Conservation (phyloP, 306 rosid species). For the Casuarina cunninghamiana region DNA sequence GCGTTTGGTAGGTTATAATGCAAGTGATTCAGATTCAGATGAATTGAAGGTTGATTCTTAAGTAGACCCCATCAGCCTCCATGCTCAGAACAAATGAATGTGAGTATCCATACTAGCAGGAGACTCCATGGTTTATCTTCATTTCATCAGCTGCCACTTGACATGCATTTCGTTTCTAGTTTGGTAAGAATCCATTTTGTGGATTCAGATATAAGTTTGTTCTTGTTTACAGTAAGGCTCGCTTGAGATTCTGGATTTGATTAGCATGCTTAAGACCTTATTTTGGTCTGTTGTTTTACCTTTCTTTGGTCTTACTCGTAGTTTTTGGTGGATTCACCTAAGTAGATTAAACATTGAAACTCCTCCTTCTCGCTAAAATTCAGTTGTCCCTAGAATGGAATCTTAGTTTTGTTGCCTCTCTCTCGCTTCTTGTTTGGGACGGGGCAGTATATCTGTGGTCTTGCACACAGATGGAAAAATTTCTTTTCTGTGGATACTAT, state of each 20-base stretch:
- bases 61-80: conserved; percentile 12
- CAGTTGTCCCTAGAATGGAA: neutral
- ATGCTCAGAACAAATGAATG: conserved; percentile 29
- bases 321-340: neutral
- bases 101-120: conserved; percentile 24
- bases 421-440: neutral
- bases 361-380: neutral
- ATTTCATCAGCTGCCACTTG: conserved; percentile 5
- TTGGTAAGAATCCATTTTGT: conserved; percentile 13
- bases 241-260: neutral
- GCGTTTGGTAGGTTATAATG: conserved; percentile 69
- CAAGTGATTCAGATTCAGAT: conserved; percentile 94
- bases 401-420: neutral
- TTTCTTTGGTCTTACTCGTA: neutral
- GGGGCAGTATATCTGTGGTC: neutral
- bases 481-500: neutral
- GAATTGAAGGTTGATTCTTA: conserved; percentile 62
- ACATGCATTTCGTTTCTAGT: conserved; percentile 1
- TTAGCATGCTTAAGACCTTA: neutral
- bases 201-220: neutral
- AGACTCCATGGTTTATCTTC: conserved; percentile 5
- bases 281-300: conserved; percentile 3
- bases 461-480: neutral
- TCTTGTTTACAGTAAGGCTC: neutral
- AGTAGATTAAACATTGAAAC: neutral